Evolutionary conservation across 2,329 filamentous ascomycete genomes (phyloP).

Genomic region (Fusarium sp.): DNA sequence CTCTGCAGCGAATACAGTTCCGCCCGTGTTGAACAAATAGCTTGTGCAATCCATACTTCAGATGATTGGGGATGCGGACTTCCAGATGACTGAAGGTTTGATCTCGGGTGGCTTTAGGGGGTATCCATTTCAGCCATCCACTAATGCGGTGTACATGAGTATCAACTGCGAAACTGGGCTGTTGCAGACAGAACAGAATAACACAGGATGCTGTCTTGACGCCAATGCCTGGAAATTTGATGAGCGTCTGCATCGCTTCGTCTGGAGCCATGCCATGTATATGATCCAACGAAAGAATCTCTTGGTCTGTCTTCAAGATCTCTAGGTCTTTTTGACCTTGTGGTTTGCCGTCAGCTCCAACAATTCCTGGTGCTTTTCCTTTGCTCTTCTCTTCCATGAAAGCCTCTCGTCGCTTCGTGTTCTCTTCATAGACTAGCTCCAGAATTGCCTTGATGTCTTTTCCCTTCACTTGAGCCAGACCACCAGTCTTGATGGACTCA

Average conservation of each 20-base stretch:
- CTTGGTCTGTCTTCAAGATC: constrained; percentile 42
- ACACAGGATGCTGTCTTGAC: constrained; percentile 46
- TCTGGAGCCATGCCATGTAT: constrained; percentile 45
- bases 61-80: constrained; percentile 41
- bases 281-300: constrained; percentile 42
- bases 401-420: constrained; percentile 35
- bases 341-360: constrained; percentile 37
- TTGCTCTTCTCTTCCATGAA: constrained; percentile 40
- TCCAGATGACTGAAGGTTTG: constrained; percentile 44
- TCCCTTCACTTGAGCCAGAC: constrained; percentile 42
- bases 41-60: constrained; percentile 45
- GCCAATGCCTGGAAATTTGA: constrained; percentile 44
- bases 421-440: constrained; percentile 43
- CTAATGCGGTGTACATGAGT: constrained; percentile 43
- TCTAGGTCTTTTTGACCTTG: constrained; percentile 44
- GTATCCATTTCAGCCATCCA: constrained; percentile 45
- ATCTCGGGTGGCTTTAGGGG: constrained; percentile 42
- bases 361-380: constrained; percentile 20
- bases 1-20: constrained; percentile 41
- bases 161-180: constrained; percentile 45
- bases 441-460: constrained; percentile 44
- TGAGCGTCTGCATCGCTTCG: constrained; percentile 43
- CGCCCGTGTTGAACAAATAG: constrained; percentile 43
- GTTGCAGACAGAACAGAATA: constrained; percentile 44
- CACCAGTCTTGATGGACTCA: constrained; percentile 68